Base-by-base conservation (phyloP, 2,329 filamentous ascomycete species). In the Neofusicoccum parvum region DNA sequence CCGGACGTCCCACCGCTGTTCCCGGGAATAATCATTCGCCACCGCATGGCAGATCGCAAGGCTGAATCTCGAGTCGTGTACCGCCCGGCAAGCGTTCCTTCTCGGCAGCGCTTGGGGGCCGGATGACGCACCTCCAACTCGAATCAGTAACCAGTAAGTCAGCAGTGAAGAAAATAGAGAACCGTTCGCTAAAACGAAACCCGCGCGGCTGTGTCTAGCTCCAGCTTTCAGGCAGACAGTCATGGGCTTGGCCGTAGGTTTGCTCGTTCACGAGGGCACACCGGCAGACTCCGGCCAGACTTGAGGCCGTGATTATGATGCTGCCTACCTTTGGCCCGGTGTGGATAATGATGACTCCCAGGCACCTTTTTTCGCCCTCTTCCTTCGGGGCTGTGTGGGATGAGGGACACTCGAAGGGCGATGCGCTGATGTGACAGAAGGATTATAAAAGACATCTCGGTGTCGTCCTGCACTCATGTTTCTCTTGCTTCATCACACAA, bases 301-400 rank as follows among this genome's bases (percentile, higher is more conserved):
- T 43, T 46, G 11, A 15, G 23, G 27, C 54, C 54, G 54, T 34
- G 49, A 51, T 45, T 14, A 58, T 46, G 39, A 50, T 50, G 23
- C 23, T 50, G 48, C 48, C 27, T 32, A 23, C 48, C 9, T 17
- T 34, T 36, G 14, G 54, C 12, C 23, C 39, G 53, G 20, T 45
- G 14, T 50, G 20, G 53, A 56, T 5, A 36, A 32, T 11, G 36
- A 58, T 45, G 54, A 58, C 32, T 23, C 23, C 32, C 12, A 10
- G 37, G 37, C 11, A 39, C 15, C 15, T 5, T 51, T 34, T 50
- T 50, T 50, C 14, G 49, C 49, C 49, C 49, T 51, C 50, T 15
- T 56, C 39, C 54, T 58, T 46, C n/a, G 54, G 10, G 54, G 54
- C 54, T 58, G 54, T 58, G 54, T 45, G 27, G 14, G 23, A 17